Evolutionary conservation across 1,139 yeast species (phyloP), one percentile per base, ranked within the genome.

Genomic region (Hansenula anomala): DNA sequence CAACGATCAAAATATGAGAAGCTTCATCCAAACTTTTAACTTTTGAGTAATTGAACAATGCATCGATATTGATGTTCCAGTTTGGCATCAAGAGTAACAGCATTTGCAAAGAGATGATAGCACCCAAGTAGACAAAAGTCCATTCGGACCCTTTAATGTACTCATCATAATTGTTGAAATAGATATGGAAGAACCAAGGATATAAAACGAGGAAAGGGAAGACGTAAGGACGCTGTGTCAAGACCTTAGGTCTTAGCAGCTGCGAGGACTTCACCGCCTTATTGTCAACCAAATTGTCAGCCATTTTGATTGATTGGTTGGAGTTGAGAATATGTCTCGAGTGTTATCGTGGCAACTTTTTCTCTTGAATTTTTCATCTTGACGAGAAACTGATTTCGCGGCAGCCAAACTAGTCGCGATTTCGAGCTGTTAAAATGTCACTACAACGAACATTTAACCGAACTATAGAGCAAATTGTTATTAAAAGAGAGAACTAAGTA

Each of bases 41-140:
- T 34, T 58, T 52, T 27, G 60, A 48, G 55, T 84, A 87, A 56
- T 88, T 85, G 66, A 92, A 89, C n/a, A 61, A 61, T 28, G 87
- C 75, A 46, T 78, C 75, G 44, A 92, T 66, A 40, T 77, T 73
- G 42, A 89, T 75, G 58, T 82, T 88, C 99, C 99, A 92, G 57
- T 85, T 85, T n/a, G 98, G 97, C 78, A 89, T 78, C 60, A 92
- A 75, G 83, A 92, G 76, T 42, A 92, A 66, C 59, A 92, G 68
- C 43, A 81, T 67, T 58, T 92, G 94, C 41, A 84, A 46, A 8
- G 96, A 79, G 25, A 83, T 62, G 40, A 90, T 71, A 9, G 88
- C 63, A 42, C 95, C 84, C 34, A 88, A 67, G 54, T 79, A 90
- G 28, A 92, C 95, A 61, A 87, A 88, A 0, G 97, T 92, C 88